A percentile compares a stretch with the other conserved stretches of the same genome.
Conservation (phyloP, 106 monocot genomes). For the Dactylorhiza incarnata region DNA sequence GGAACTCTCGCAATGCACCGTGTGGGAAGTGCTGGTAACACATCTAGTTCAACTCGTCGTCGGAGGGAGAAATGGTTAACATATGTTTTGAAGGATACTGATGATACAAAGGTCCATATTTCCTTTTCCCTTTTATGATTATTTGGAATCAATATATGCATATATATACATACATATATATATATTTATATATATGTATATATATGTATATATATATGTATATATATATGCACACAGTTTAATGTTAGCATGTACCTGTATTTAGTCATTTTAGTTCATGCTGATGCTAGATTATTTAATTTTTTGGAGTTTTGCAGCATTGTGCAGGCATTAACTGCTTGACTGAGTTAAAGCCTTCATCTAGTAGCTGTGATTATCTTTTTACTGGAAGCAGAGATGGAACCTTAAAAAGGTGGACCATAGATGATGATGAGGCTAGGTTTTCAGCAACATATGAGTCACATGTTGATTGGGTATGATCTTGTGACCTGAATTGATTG, state of each 20-base stretch:
- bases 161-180: background rate
- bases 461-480: conserved; percentile 88
- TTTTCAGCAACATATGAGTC: conserved; percentile 92
- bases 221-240: no score
- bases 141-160: background rate
- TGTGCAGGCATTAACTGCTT: conserved; percentile 92
- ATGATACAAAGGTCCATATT: conserved; percentile 63
- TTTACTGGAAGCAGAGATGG: conserved; percentile 99
- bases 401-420: conserved; percentile 81
- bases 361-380: conserved; percentile 57
- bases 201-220: background rate
- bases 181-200: background rate
- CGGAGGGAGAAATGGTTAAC: conserved; percentile 92
- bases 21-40: conserved; percentile 82
- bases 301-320: conserved; percentile 48
- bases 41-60: conserved; percentile 66
- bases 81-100: conserved; percentile 87
- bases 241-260: background rate
- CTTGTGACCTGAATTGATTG: background rate
- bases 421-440: conserved; percentile 52
- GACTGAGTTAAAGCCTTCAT: conserved; percentile 43
- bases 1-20: conserved; percentile 66
- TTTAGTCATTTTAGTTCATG: background rate
- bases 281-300: background rate
- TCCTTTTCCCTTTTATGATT: background rate